Conservation (phyloP, 768 basidiomycete genomes). For the Amanita exitialis region DNA sequence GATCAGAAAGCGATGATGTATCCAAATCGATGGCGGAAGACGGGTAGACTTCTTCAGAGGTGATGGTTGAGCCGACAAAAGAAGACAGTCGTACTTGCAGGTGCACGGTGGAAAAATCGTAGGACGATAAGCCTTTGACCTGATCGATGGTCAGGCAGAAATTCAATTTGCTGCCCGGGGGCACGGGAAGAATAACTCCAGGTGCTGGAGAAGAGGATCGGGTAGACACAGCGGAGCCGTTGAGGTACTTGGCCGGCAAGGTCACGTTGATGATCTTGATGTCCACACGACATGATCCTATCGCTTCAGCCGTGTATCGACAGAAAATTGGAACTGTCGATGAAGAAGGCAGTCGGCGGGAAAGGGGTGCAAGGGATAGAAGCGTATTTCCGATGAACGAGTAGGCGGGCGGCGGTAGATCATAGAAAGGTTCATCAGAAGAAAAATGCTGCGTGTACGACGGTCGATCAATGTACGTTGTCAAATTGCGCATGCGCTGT, state of each 20-base stretch:
- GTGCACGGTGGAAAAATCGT: constrained; percentile 82
- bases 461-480: constrained; percentile 83
- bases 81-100: constrained; percentile 84
- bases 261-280: constrained; percentile 72
- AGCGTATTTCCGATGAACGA: constrained; percentile 89
- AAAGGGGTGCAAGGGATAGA: constrained; percentile 74
- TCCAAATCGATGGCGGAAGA: constrained; percentile 72
- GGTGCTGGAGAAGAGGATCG: constrained; percentile 71
- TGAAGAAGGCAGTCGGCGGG: constrained; percentile 62
- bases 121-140: constrained; percentile 82
- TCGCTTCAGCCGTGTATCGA: constrained; percentile 89
- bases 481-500: constrained; percentile 88
- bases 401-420: constrained; percentile 77
- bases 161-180: constrained; percentile 69
- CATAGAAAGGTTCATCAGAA: constrained; percentile 87
- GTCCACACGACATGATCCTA: constrained; percentile 86
- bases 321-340: constrained; percentile 87
- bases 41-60: constrained; percentile 75
- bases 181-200: constrained; percentile 30
- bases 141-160: constrained; percentile 83
- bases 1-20: constrained; percentile 56
- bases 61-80: constrained; percentile 61
- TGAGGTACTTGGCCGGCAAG: constrained; percentile 45
- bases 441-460: constrained; percentile 93
- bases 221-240: constrained; percentile 56